A percentile compares a stretch with the other conserved stretches of the same genome.
Conservation (phyloP, 2,329 filamentous ascomycete genomes). For the Hawksworthiomyces lignivorus region DNA sequence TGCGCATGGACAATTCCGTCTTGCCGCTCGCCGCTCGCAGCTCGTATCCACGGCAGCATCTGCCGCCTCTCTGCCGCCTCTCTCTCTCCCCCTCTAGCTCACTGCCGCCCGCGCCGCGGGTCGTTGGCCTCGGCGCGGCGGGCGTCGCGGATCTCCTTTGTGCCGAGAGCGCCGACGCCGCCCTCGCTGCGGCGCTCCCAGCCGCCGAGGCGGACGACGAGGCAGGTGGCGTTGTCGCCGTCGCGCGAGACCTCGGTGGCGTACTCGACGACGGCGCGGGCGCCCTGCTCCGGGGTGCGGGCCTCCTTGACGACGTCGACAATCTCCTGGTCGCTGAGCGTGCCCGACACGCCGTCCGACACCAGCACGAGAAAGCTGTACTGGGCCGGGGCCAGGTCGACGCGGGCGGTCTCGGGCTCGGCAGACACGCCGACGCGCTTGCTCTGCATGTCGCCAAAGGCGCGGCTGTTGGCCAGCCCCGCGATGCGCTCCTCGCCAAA, state of each 20-base stretch:
- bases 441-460: slow-evolving; percentile 85
- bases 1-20: too few relatives aligned
- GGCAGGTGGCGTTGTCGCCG: slow-evolving; percentile 62
- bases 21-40: too few relatives aligned
- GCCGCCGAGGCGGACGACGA: slow-evolving; percentile 59
- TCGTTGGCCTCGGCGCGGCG: slow-evolving; percentile 73
- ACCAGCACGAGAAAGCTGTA: slow-evolving; percentile 86
- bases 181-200: slow-evolving; percentile 73
- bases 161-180: slow-evolving; percentile 79
- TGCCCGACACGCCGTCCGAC: slow-evolving; percentile 81
- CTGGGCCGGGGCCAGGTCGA: slow-evolving; percentile 74
- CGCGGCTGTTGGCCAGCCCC: slow-evolving; percentile 85
- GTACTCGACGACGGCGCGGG: slow-evolving; percentile 71
- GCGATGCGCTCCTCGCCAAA: slow-evolving; percentile 96
- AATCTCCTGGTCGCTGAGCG: slow-evolving; percentile 85
- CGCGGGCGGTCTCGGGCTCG: slow-evolving; percentile 77
- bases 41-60: too few relatives aligned
- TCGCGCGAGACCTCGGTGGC: slow-evolving; percentile 71
- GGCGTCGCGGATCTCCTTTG: slow-evolving; percentile 84
- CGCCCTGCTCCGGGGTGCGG: slow-evolving; percentile 78
- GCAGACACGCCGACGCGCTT: slow-evolving; percentile 93
- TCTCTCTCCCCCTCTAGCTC: slow-evolving; percentile 4
- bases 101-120: slow-evolving; percentile 61
- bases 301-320: slow-evolving; percentile 95
- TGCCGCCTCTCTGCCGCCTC: too few relatives aligned